Conservation (phyloP, 2,329 filamentous ascomycete genomes). For the Colletotrichum limetticola region DNA sequence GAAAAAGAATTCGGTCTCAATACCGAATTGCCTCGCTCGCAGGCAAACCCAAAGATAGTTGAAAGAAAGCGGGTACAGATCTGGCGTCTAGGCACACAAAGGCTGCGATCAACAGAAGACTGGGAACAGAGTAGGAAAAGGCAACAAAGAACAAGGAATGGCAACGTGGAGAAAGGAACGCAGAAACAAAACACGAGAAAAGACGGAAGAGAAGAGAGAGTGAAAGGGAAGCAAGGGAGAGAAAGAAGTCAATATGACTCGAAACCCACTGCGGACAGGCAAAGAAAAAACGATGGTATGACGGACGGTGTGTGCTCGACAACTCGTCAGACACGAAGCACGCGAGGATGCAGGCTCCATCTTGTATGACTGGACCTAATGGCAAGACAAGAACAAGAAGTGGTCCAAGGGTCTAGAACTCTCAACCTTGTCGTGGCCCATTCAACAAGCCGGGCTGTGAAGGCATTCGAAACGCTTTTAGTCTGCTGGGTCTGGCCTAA, state of each 20-base stretch:
- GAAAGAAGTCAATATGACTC: slow-evolving; percentile 29
- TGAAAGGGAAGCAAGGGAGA: slow-evolving; percentile 6
- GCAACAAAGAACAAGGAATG: neutral
- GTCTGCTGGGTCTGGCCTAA: slow-evolving; percentile 5
- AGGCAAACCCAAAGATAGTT: neutral
- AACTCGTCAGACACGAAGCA: slow-evolving; percentile 22
- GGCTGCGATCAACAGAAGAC: slow-evolving; percentile 7
- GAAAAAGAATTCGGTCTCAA: neutral
- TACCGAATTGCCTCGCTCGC: neutral
- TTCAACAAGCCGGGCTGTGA: slow-evolving; percentile 27
- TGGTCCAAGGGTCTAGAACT: slow-evolving; percentile 13
- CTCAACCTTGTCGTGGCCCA: slow-evolving; percentile 19
- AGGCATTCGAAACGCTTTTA: slow-evolving; percentile 29
- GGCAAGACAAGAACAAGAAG: neutral
- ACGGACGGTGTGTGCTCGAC: slow-evolving; percentile 16
- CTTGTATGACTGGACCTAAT: slow-evolving; percentile 29
- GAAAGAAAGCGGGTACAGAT: neutral
- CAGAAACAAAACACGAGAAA: slow-evolving; percentile 25
- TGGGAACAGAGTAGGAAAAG: slow-evolving; percentile 7
- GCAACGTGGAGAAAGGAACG: neutral
- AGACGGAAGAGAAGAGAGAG: slow-evolving; percentile 15
- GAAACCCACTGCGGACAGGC: neutral
- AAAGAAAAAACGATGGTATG: neutral
- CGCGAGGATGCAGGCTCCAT: slow-evolving; percentile 17
- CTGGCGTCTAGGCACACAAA: slow-evolving; percentile 7